Conservation (phyloP, 148 eudicot genomes). For the Rhododendron kiyosumense region DNA sequence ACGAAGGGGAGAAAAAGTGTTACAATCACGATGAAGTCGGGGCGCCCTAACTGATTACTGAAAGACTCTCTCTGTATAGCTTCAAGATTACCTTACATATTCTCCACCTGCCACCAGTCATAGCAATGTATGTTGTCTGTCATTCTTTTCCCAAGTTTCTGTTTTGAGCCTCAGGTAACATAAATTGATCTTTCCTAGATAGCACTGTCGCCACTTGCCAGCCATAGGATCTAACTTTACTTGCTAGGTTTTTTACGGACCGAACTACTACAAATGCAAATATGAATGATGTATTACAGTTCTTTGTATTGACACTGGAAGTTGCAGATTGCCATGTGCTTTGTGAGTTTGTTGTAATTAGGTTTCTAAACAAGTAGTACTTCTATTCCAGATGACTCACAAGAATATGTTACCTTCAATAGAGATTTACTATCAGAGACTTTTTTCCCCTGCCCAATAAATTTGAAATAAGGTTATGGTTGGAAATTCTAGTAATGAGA, state of each 20-base stretch:
- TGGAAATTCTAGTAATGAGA: too few species aligned
- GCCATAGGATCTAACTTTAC: neutral
- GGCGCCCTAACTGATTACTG: neutral
- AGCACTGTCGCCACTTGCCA: neutral
- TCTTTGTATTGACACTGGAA: neutral
- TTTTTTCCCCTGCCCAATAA: too few species aligned
- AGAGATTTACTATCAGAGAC: too few species aligned
- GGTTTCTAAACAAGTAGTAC: neutral
- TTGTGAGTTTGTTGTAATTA: neutral
- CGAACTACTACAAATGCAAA: neutral
- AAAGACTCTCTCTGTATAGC: neutral
- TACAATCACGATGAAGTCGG: neutral
- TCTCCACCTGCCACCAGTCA: neutral
- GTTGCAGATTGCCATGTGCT: neutral
- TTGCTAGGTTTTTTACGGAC: neutral
- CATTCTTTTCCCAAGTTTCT: neutral
- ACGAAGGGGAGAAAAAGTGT: neutral
- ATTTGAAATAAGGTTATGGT: too few species aligned
- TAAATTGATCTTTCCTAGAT: neutral
- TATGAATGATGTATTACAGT: neutral
- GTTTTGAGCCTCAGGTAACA: neutral
- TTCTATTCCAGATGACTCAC: neutral
- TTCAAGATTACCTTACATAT: neutral
- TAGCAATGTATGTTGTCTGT: neutral
- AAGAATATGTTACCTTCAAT: too few species aligned